phyloP scores from a whole-genome alignment of 2,329 filamentous ascomycete species.

The Colletotrichum cordylinicola region DNA sequence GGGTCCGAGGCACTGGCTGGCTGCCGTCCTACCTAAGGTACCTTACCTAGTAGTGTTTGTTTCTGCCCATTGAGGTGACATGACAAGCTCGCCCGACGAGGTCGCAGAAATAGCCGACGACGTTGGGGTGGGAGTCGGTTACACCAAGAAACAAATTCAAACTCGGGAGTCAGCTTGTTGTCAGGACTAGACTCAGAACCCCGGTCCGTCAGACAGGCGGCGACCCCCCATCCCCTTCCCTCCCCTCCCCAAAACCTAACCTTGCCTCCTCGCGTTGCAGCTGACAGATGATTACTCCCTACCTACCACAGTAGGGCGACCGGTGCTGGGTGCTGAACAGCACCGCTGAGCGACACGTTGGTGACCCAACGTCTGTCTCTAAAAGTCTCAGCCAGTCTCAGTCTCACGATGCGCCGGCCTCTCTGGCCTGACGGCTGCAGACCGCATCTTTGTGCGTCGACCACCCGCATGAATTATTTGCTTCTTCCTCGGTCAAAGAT shows the following conservation, averaged over 20 bases:
- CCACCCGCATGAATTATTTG: background rate
- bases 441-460: background rate
- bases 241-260: background rate
- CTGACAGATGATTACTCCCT: background rate
- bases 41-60: background rate
- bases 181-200: background rate
- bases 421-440: background rate
- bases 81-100: background rate
- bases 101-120: background rate
- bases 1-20: slow-evolving; percentile 19
- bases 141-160: background rate
- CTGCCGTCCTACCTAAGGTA: background rate
- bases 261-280: background rate
- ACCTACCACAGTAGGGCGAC: no score
- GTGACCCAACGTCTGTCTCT: background rate
- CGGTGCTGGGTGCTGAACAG: background rate
- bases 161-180: background rate
- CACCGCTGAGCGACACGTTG: background rate
- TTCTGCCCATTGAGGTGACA: background rate
- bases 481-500: background rate
- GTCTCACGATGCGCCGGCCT: background rate
- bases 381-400: background rate
- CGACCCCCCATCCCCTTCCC: background rate
- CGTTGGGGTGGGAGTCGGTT: background rate
- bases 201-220: background rate